Evolutionary conservation across 2,329 filamentous ascomycete species (phyloP).

Genomic region (Monascus ruber): DNA sequence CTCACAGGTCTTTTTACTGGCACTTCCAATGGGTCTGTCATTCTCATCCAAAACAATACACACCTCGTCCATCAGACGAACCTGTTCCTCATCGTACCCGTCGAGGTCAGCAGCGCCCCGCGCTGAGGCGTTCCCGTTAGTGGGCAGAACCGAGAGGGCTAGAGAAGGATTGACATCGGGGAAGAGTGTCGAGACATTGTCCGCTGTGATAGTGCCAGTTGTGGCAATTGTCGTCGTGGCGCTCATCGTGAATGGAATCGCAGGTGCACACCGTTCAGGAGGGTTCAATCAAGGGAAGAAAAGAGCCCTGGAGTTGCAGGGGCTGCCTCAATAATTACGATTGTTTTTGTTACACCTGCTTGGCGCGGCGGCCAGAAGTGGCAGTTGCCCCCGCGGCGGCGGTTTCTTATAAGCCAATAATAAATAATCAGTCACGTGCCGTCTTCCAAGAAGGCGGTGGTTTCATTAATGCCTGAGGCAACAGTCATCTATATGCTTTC

Average conservation of each 20-base stretch:
- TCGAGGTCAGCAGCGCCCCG: constrained; percentile 58
- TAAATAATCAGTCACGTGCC: too few relatives aligned
- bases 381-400: too few relatives aligned
- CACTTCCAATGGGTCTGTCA: constrained; percentile 85
- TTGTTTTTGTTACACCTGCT: too few relatives aligned
- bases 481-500: too few relatives aligned
- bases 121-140: constrained; percentile 21
- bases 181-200: constrained; percentile 78
- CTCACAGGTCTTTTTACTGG: constrained; percentile 95
- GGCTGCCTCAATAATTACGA: too few relatives aligned
- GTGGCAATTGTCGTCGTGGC: constrained; percentile 40
- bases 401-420: too few relatives aligned
- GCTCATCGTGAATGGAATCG: constrained; percentile 13
- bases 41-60: constrained; percentile 94
- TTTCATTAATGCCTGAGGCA: too few relatives aligned
- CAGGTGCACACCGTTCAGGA: too few relatives aligned
- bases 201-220: constrained; percentile 61
- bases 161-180: constrained; percentile 61
- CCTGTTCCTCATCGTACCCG: constrained; percentile 95
- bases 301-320: too few relatives aligned
- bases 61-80: constrained; percentile 95
- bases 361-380: too few relatives aligned
- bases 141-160: constrained; percentile 40
- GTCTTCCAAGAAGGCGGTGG: too few relatives aligned
- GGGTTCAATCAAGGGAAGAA: too few relatives aligned